Percentiles rank a stretch among this genome's conserved stretches.
Evolutionary conservation across 2,329 filamentous ascomycete species (phyloP).

Genomic region (Colletotrichum sp.): DNA sequence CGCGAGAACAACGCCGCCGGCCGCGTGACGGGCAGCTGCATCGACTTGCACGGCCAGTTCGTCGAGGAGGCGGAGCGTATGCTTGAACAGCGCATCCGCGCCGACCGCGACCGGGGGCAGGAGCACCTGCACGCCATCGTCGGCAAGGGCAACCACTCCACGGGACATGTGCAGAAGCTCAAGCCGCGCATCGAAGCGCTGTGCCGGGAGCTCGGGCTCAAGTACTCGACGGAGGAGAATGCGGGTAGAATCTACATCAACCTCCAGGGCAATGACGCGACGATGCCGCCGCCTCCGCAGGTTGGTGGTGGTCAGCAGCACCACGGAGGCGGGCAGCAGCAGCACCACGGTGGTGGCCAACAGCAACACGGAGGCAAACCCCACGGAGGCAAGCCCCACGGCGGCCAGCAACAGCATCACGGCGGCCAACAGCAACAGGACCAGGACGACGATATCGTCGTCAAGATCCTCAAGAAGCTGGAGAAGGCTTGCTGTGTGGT

Average conservation of each 20-base stretch:
- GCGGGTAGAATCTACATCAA: slow-evolving; percentile 89
- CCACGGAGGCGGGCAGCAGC: slow-evolving; percentile 46
- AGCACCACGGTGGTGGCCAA: slow-evolving; percentile 43
- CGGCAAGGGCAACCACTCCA: slow-evolving; percentile 90
- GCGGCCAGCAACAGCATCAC: slow-evolving; percentile 37
- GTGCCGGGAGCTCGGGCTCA: slow-evolving; percentile 80
- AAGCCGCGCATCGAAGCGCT: slow-evolving; percentile 93
- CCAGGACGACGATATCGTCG: slow-evolving; percentile 64
- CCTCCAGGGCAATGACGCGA: slow-evolving; percentile 73
- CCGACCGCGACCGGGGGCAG: slow-evolving; percentile 76
- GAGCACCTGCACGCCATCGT: slow-evolving; percentile 93
- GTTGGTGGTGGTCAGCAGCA: slow-evolving; percentile 47
- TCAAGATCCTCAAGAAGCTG: slow-evolving; percentile 68
- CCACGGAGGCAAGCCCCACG: slow-evolving; percentile 35
- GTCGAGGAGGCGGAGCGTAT: slow-evolving; percentile 95
- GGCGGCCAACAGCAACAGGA: slow-evolving; percentile 48
- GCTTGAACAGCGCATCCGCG: slow-evolving; percentile 81
- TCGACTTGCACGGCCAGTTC: slow-evolving; percentile 93
- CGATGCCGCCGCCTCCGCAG: slow-evolving; percentile 44
- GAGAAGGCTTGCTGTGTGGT: slow-evolving; percentile 75
- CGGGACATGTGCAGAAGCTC: slow-evolving; percentile 85
- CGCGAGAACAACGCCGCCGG: slow-evolving; percentile 87
- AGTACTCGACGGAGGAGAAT: slow-evolving; percentile 87
- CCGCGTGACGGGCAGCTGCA: slow-evolving; percentile 78
- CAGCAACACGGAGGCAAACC: slow-evolving; percentile 47